These are phyloP conservation scores for Prunus davidiana DNA, from an alignment of 306 rosid species.

Conservation along the genomic window DNA sequence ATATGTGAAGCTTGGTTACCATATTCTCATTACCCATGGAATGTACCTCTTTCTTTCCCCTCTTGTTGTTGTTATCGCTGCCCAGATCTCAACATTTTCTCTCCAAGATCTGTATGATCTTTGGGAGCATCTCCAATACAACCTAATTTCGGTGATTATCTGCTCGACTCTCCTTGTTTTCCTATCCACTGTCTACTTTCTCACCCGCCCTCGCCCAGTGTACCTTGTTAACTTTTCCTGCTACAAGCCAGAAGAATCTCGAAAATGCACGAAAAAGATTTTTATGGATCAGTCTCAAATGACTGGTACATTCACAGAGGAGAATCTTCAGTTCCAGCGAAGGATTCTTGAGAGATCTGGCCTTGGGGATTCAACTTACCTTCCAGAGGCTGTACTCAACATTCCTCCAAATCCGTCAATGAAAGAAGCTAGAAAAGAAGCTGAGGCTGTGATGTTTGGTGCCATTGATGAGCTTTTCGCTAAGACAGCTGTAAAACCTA, in stretches of 20 bases:
- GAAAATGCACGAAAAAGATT: constrained; percentile 67
- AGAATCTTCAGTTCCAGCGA: constrained; percentile 67
- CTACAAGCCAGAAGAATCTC: constrained; percentile 77
- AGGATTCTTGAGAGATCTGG: constrained; percentile 94
- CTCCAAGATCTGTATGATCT: constrained; percentile 60
- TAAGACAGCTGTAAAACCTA: constrained; percentile 71
- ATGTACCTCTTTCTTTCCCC: constrained; percentile 83
- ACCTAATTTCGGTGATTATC: constrained; percentile 58
- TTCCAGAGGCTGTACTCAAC: constrained; percentile 82
- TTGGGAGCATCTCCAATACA: constrained; percentile 81
- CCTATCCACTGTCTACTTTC: constrained; percentile 64
- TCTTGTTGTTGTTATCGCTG: constrained; percentile 53
- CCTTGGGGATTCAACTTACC: constrained; percentile 79
- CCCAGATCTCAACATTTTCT: constrained; percentile 74
- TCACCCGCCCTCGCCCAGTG: constrained; percentile 75
- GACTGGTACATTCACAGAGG: constrained; percentile 58
- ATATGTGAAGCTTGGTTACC: constrained; percentile 92
- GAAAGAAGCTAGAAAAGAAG: constrained; percentile 94
- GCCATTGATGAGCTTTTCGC: constrained; percentile 75
- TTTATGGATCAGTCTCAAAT: constrained; percentile 71
- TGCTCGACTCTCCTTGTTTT: constrained; percentile 83
- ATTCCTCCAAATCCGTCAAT: constrained; percentile 90
- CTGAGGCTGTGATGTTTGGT: constrained; percentile 79
- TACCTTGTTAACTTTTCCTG: constrained; percentile 83
- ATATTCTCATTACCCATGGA: constrained; percentile 79